These are phyloP conservation scores for Straminergon stramineum DNA, from an alignment of 225 moss, liverwort and hornwort species.

Conservation along the genomic window DNA sequence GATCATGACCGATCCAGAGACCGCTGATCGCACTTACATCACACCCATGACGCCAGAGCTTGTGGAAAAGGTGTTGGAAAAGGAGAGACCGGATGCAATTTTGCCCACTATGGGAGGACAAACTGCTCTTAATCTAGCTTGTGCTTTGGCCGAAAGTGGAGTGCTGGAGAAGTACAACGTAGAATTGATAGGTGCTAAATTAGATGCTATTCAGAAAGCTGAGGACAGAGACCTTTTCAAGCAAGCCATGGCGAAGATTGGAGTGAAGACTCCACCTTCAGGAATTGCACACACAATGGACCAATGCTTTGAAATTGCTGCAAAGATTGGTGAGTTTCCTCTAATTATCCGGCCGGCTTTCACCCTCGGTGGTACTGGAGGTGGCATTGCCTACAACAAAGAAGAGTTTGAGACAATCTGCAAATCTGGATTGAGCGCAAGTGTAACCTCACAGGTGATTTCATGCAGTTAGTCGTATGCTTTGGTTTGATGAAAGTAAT, in stretches of 20 bases:
- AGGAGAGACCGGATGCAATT: slow-evolving; percentile 90
- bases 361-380: slow-evolving; percentile 92
- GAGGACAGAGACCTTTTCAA: slow-evolving; percentile 89
- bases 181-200: slow-evolving; percentile 87
- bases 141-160: slow-evolving; percentile 84
- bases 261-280: slow-evolving; percentile 74
- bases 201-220: slow-evolving; percentile 90
- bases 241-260: slow-evolving; percentile 87
- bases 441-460: slow-evolving; percentile 66
- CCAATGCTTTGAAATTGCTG: slow-evolving; percentile 63
- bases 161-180: slow-evolving; percentile 73
- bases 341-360: slow-evolving; percentile 95
- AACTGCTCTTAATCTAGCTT: slow-evolving; percentile 86
- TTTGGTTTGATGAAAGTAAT: not conserved
- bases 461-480: not conserved
- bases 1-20: slow-evolving; percentile 97
- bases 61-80: slow-evolving; percentile 80
- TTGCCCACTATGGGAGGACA: slow-evolving; percentile 98
- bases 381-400: slow-evolving; percentile 93
- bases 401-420: slow-evolving; percentile 92
- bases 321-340: slow-evolving; percentile 69
- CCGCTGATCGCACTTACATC: slow-evolving; percentile 96
- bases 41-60: slow-evolving; percentile 97
- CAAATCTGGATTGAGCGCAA: slow-evolving; percentile 78
- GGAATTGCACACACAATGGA: slow-evolving; percentile 65